Evolutionary conservation across 306 rosid genomes (phyloP), one percentile per base, ranked within the genome.

Genomic region (Geum urbanum): DNA sequence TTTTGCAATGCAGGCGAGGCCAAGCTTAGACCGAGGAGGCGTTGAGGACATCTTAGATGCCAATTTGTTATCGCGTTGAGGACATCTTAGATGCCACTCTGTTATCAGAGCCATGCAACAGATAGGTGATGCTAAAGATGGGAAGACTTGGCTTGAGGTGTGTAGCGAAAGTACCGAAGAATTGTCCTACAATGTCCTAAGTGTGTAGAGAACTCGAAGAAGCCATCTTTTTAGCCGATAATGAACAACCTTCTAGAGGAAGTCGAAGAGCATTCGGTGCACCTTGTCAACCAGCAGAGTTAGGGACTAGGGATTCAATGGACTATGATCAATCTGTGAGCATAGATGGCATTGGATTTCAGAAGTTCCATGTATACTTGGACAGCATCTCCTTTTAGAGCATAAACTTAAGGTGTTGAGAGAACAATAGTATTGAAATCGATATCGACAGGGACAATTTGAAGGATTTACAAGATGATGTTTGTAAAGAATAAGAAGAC

Each of bases 101-200:
- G n/a, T n/a, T n/a, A n/a, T n/a, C n/a, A n/a, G n/a, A n/a, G n/a
- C n/a, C n/a, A n/a, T n/a, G n/a, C n/a, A n/a, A n/a, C n/a, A n/a
- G n/a, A n/a, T n/a, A n/a, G n/a, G n/a, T n/a, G n/a, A n/a, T n/a
- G n/a, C n/a, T n/a, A n/a, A n/a, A n/a, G n/a, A n/a, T n/a, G 92
- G 98, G 95, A 16, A 74, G 72, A 77, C 86, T 92, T 77, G 92
- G 83, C 32, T 74, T 89, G 20, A 83, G 77, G 78, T 92, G 98
- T 83, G 85, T 83, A 59, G 88, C 77, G 35, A 71, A 77, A 61
- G 75, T 74, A 60, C 95, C 96, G 24, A 89, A 92, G 55, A 67
- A 82, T 24, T 89, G 95, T 5, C 95, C 96, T 11, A 87, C 92
- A 73, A 89, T 92, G 96, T 70, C 81, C 1, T 83, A 77, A 35